phyloP scores from a whole-genome alignment of 2,329 filamentous ascomycete genomes.

The Geoglossum cookeanum region DNA sequence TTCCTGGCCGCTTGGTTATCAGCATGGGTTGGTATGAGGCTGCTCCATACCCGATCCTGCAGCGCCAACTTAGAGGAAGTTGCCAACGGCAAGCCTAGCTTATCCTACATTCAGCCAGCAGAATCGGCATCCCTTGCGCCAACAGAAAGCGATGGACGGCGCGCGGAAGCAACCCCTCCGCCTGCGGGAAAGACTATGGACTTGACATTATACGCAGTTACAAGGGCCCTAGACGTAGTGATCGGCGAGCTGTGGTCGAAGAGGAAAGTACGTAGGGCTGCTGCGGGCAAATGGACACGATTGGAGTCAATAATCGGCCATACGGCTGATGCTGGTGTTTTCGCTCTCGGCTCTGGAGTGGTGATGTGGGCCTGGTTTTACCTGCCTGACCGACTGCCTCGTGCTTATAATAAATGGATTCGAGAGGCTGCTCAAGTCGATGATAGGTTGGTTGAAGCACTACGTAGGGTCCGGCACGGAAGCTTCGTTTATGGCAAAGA shows the following conservation, averaged over 20 bases:
- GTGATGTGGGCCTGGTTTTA: constrained; percentile 91
- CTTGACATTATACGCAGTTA: constrained; percentile 58
- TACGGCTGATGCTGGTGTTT: constrained; percentile 47
- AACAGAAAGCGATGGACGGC: background rate
- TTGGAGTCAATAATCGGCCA: constrained; percentile 23
- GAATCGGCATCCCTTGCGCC: background rate
- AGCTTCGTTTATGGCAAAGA: constrained; percentile 54
- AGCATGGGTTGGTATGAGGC: constrained; percentile 5
- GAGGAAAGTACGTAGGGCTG: constrained; percentile 26
- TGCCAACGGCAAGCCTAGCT: background rate
- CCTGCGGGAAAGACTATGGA: constrained; percentile 57
- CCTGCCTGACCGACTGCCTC: constrained; percentile 47
- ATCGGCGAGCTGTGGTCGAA: constrained; percentile 45
- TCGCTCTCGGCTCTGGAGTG: constrained; percentile 49
- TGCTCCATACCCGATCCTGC: background rate
- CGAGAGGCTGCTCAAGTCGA: constrained; percentile 58
- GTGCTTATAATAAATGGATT: constrained; percentile 67
- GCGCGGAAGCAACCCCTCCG: background rate
- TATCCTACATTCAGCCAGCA: background rate
- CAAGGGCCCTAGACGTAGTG: constrained; percentile 52
- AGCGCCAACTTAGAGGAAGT: background rate
- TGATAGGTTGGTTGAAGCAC: constrained; percentile 49
- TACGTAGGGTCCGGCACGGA: constrained; percentile 45
- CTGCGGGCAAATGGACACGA: constrained; percentile 24
- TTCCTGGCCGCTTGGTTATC: constrained; percentile 22